A percentile compares a stretch with the other conserved stretches of the same genome.
Conservation (phyloP, 2,329 filamentous ascomycete genomes). For the Fusarium camptoceras region DNA sequence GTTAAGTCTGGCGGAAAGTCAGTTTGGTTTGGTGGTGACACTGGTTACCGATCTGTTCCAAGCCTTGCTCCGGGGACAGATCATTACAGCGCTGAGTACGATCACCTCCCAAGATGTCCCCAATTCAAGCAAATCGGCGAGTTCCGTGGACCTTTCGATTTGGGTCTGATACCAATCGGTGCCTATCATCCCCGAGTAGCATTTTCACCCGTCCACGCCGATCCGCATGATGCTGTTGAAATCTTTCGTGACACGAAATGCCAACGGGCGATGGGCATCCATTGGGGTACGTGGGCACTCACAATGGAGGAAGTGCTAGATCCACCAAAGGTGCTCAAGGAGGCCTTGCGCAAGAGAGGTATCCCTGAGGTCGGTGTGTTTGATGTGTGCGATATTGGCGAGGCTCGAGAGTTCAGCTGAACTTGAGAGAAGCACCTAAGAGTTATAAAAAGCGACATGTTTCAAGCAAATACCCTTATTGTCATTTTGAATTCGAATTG, state of each 20-base stretch:
- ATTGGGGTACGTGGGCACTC: conserved; percentile 92
- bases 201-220: conserved; percentile 86
- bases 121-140: conserved; percentile 87
- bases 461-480: conserved; percentile 31
- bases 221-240: conserved; percentile 87
- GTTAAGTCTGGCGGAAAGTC: conserved; percentile 78
- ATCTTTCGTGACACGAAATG: conserved; percentile 90
- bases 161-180: conserved; percentile 93
- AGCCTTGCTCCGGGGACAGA: conserved; percentile 69
- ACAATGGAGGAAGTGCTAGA: conserved; percentile 88
- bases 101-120: conserved; percentile 78
- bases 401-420: conserved; percentile 78
- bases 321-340: conserved; percentile 77
- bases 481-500: conserved; percentile 9
- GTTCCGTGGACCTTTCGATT: conserved; percentile 85
- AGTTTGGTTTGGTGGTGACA: conserved; percentile 92
- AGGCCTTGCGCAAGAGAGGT: conserved; percentile 76
- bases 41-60: conserved; percentile 86
- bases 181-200: conserved; percentile 80
- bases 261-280: conserved; percentile 82
- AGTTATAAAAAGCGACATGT: conserved; percentile 4
- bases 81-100: conserved; percentile 76
- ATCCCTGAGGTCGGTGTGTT: conserved; percentile 79
- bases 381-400: conserved; percentile 86
- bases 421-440: not conserved